Percentiles rank a stretch among this genome's conserved stretches.
phyloP scores from a whole-genome alignment of 495 filamentous ascomycete species.

The Aspergillus sclerotioniger region DNA sequence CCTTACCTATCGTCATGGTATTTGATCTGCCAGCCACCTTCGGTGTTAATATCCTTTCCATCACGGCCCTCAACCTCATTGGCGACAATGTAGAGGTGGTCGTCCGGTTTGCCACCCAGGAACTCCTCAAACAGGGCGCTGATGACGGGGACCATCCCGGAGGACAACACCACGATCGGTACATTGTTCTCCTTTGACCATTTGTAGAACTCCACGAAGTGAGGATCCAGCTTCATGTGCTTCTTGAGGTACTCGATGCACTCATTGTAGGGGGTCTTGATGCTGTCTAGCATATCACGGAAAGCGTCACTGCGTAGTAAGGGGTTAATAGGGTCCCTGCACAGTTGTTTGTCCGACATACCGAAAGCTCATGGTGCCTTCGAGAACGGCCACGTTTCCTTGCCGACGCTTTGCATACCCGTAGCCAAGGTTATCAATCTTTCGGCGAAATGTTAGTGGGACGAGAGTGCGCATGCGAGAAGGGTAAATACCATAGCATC shows the following conservation, averaged over 20 bases:
- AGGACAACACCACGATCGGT: slow-evolving; percentile 85
- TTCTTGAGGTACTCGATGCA: slow-evolving; percentile 72
- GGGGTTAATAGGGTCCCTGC: slow-evolving; percentile 3
- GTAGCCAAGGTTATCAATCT: slow-evolving; percentile 90
- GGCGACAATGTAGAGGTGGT: slow-evolving; percentile 78
- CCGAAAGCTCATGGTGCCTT: slow-evolving; percentile 68
- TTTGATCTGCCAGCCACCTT: slow-evolving; percentile 80
- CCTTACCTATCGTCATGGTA: slow-evolving; percentile 81
- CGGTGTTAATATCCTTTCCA: slow-evolving; percentile 73
- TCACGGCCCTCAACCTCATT: slow-evolving; percentile 68
- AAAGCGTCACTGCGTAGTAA: slow-evolving; percentile 63
- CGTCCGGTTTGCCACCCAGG: slow-evolving; percentile 62
- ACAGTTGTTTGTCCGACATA: slow-evolving; percentile 24
- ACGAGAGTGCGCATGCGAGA: not conserved
- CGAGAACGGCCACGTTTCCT: slow-evolving; percentile 70
- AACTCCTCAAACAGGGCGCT: slow-evolving; percentile 73
- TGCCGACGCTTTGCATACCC: slow-evolving; percentile 62
- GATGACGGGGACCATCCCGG: slow-evolving; percentile 92
- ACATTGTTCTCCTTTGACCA: slow-evolving; percentile 80
- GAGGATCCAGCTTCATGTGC: slow-evolving; percentile 84
- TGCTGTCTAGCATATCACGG: slow-evolving; percentile 80
- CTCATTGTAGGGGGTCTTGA: slow-evolving; percentile 72
- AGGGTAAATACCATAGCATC: slow-evolving; percentile 66
- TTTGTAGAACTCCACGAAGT: slow-evolving; percentile 80
- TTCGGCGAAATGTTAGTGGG: slow-evolving; percentile 10